phyloP scores from a whole-genome alignment of 768 basidiomycete species.

The Leccinum imitatum region DNA sequence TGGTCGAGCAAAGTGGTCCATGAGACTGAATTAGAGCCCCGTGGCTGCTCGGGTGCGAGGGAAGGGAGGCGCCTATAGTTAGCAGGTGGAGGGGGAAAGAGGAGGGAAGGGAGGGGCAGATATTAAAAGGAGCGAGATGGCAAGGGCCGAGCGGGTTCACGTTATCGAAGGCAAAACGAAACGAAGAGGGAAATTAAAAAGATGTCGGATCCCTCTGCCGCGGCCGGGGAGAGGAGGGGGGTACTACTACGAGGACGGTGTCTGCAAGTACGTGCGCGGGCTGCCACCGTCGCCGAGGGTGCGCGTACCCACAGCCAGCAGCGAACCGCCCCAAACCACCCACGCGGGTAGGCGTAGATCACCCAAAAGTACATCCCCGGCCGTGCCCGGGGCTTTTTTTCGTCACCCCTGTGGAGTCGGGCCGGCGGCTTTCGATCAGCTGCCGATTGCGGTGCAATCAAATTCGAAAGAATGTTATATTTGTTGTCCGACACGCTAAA shows the following conservation, averaged over 20 bases:
- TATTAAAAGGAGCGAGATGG: slow-evolving; percentile 26
- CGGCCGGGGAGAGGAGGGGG: neutral
- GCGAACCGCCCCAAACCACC: neutral
- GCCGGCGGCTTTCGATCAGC: slow-evolving; percentile 35
- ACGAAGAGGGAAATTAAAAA: slow-evolving; percentile 17
- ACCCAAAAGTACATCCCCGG: slow-evolving; percentile 16
- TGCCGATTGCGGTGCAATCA: slow-evolving; percentile 27
- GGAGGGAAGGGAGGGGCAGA: slow-evolving; percentile 14
- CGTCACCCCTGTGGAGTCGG: slow-evolving; percentile 22
- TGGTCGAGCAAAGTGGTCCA: slow-evolving; percentile 38
- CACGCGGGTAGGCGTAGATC: slow-evolving; percentile 25
- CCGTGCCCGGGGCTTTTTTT: slow-evolving; percentile 24
- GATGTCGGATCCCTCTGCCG: neutral
- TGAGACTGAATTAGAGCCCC: slow-evolving; percentile 18
- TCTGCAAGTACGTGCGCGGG: slow-evolving; percentile 14
- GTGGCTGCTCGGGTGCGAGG: neutral
- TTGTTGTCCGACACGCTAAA: neutral
- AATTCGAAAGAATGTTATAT: slow-evolving; percentile 3
- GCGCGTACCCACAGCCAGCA: slow-evolving; percentile 1
- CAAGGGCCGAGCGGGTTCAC: slow-evolving; percentile 29
- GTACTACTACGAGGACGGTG: neutral
- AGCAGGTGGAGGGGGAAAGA: slow-evolving; percentile 6
- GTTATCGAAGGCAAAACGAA: slow-evolving; percentile 24
- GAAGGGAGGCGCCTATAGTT: slow-evolving; percentile 1
- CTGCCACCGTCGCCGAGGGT: slow-evolving; percentile 1